Conservation (phyloP, 768 basidiomycete species). For the Suillus placidus region DNA sequence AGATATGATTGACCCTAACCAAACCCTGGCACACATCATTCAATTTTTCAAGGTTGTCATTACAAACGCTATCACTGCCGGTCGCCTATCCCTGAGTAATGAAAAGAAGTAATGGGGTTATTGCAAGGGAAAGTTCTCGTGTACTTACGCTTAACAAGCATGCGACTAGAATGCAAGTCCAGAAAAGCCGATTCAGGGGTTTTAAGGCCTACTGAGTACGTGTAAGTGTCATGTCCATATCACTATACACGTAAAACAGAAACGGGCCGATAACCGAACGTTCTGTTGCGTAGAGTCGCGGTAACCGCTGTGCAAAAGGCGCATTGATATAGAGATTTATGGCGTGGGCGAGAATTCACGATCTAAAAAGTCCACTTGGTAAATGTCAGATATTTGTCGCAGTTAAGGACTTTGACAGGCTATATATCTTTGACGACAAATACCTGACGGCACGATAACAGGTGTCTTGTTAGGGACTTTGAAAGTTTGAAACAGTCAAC, state of each 20-base stretch:
- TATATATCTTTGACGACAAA: background rate
- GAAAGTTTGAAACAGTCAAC: background rate
- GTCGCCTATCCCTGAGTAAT: background rate
- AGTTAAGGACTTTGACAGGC: background rate
- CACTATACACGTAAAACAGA: background rate
- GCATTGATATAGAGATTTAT: too few species aligned
- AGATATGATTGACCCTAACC: background rate
- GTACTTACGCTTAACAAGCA: background rate
- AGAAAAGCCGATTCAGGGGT: background rate
- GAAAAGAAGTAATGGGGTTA: background rate
- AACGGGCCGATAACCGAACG: background rate
- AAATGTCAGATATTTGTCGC: background rate
- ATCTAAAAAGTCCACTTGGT: background rate
- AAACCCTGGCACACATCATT: background rate
- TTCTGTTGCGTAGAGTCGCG: background rate
- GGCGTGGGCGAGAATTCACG: background rate
- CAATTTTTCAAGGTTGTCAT: background rate
- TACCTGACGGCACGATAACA: constrained; percentile 1
- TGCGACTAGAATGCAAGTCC: background rate
- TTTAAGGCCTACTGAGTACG: background rate
- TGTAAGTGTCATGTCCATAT: background rate
- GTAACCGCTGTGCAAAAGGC: background rate
- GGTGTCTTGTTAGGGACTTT: background rate
- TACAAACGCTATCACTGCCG: background rate
- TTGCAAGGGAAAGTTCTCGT: background rate